These are phyloP conservation scores for Corylus heterophylla DNA, from an alignment of 306 rosid genomes.

Conservation along the genomic window DNA sequence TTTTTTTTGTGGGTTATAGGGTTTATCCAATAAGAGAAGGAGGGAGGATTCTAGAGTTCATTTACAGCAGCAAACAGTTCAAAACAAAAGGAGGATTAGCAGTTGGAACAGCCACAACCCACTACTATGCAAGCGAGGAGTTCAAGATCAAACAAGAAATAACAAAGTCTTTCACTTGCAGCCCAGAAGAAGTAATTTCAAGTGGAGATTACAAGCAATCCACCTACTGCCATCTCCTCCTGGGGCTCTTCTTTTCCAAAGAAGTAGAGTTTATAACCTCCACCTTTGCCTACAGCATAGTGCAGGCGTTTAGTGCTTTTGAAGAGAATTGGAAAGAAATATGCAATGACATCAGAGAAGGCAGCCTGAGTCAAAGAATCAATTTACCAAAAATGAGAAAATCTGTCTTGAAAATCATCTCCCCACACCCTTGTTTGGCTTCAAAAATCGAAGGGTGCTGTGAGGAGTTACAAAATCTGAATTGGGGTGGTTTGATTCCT, in stretches of 20 bases:
- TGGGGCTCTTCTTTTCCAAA: conserved; percentile 68
- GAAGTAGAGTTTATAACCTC: conserved; percentile 81
- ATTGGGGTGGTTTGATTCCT: conserved; percentile 74
- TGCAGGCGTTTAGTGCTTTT: conserved; percentile 61
- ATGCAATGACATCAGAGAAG: conserved; percentile 57
- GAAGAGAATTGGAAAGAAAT: conserved; percentile 74
- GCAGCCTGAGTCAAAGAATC: conserved; percentile 49
- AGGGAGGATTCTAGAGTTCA: conserved; percentile 74
- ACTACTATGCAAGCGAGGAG: conserved; percentile 79
- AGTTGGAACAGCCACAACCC: conserved; percentile 90
- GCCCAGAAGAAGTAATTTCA: conserved; percentile 82
- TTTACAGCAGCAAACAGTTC: conserved; percentile 78
- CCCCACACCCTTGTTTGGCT: conserved; percentile 58
- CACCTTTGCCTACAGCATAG: conserved; percentile 74
- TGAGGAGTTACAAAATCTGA: conserved; percentile 40
- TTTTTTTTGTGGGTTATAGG: conserved; percentile 28
- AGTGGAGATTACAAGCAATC: conserved; percentile 77
- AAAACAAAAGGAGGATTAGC: conserved; percentile 76
- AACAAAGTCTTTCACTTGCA: conserved; percentile 73
- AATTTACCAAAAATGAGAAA: conserved; percentile 41
- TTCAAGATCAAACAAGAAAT: conserved; percentile 81
- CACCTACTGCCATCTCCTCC: conserved; percentile 89
- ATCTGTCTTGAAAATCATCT: conserved; percentile 52
- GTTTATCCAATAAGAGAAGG: conserved; percentile 77
- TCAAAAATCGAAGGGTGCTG: conserved; percentile 47